phyloP scores from a whole-genome alignment of 2,329 filamentous ascomycete species.

The Apiospora aurea region DNA sequence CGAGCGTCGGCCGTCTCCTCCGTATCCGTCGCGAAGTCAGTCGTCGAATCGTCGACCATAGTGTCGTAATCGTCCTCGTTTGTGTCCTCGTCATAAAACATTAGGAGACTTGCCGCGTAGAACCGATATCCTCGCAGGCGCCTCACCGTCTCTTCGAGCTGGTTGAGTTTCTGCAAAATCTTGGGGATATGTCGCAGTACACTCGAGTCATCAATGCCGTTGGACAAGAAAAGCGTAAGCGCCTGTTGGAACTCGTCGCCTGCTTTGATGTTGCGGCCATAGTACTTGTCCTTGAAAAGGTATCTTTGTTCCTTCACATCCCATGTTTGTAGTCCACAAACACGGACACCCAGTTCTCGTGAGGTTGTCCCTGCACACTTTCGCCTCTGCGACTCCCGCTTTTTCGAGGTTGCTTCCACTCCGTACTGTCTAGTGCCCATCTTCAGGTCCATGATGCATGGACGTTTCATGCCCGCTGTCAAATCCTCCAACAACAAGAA shows the following conservation, averaged over 20 bases:
- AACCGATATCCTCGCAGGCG: constrained; percentile 86
- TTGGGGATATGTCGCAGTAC: constrained; percentile 87
- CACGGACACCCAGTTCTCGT: constrained; percentile 85
- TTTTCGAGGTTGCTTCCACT: constrained; percentile 89
- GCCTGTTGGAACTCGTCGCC: constrained; percentile 90
- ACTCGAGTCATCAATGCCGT: constrained; percentile 81
- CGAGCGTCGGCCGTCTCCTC: constrained; percentile 54
- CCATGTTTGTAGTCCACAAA: constrained; percentile 97
- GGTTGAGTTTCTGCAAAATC: constrained; percentile 82
- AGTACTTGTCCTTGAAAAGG: constrained; percentile 98
- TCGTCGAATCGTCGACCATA: constrained; percentile 62
- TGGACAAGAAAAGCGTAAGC: constrained; percentile 87
- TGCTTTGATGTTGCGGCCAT: constrained; percentile 85
- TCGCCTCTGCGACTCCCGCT: constrained; percentile 88
- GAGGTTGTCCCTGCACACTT: constrained; percentile 96
- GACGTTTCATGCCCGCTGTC: constrained; percentile 94
- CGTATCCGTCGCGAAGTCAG: constrained; percentile 64
- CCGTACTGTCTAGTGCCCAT: constrained; percentile 99
- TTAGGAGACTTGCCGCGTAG: constrained; percentile 92
- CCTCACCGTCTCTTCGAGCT: constrained; percentile 83
- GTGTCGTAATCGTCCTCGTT: constrained; percentile 61
- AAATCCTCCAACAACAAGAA: constrained; percentile 94
- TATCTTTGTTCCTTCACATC: constrained; percentile 84
- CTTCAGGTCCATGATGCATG: constrained; percentile 96
- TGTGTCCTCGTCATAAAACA: constrained; percentile 92